Base-by-base conservation (phyloP, 2,329 filamentous ascomycete species). In the Trichoderma citrinoviride region DNA sequence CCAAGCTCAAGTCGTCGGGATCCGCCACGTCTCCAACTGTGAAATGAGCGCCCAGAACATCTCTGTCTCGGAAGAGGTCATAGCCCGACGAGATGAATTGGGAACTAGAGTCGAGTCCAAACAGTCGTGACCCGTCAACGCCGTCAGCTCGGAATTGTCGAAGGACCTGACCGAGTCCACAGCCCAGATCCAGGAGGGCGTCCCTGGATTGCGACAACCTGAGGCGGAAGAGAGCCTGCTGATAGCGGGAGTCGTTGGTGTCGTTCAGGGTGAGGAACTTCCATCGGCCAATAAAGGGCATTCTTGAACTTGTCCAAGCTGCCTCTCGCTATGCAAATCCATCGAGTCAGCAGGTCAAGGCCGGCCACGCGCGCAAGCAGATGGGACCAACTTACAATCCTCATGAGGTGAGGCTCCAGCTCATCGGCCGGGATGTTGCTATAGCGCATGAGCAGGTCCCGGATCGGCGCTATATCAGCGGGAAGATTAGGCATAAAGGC, bases 41-140 rank as follows among this genome's bases (percentile, higher is more conserved):
- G 67, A 87, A 85, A 1, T 76, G 77, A 2, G 78, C 78, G 21
- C 76, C 76, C 5, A 86, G 74, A 40, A 64, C 77, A n/a, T 76
- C 71, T 27, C 80, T 79, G 67, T 90, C 88, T 52, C 81, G 79
- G 75, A 90, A 91, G 21, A 91, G 78, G 61, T 88, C 85, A 72
- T 88, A 87, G 29, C 85, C 85, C n/a, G 85, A 73, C 12, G 85
- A 78, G 60, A 87, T 78, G 68, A 87, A 84, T n/a, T 75, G 76
- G 21, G 77, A 69, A 49, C 81, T 77, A 3, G 84, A 67, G 66
- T 86, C 84, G 3, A 78, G 76, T 19, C 82, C 84, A 65, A 80
- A 81, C n/a, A 87, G 73, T 52, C 80, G 79, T 17, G 76, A 71
- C 5, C 79, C 75, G 25, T 79, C 74, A 7, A 83, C 83, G 21